These are phyloP conservation scores for Nicotiana tabacum DNA, from an alignment of 257 asterid species.

Conservation along the genomic window DNA sequence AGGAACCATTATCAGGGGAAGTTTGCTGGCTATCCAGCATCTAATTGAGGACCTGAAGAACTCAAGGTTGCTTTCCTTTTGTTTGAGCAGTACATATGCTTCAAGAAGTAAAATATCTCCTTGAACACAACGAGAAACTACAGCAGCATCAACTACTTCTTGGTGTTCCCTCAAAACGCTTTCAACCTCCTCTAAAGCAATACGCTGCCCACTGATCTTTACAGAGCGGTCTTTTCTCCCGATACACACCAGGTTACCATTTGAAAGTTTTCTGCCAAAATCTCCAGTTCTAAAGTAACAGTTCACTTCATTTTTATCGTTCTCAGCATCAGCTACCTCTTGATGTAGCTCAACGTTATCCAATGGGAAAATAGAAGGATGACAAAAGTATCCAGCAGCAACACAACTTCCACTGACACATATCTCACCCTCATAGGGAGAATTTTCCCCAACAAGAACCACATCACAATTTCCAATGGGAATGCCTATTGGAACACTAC, in stretches of 20 bases:
- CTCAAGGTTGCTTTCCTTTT: conserved; percentile 34
- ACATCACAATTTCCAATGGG: conserved; percentile 68
- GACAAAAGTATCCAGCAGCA: conserved; percentile 69
- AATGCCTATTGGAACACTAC: conserved; percentile 74
- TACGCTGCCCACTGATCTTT: conserved; percentile 80
- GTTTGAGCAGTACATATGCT: conserved; percentile 58
- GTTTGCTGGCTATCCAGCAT: conserved; percentile 57
- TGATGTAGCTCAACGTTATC: conserved; percentile 26
- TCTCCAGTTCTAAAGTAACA: conserved; percentile 77
- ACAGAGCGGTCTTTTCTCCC: conserved; percentile 85
- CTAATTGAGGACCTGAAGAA: conserved; percentile 43
- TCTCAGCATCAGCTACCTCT: conserved; percentile 11
- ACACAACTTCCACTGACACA: conserved; percentile 70
- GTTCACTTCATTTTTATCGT: conserved; percentile 18
- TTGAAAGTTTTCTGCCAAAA: conserved; percentile 66
- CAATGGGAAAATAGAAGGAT: conserved; percentile 56
- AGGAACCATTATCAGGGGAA: conserved; percentile 72
- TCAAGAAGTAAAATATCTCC: conserved; percentile 56
- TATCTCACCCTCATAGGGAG: conserved; percentile 70
- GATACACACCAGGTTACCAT: conserved; percentile 74
- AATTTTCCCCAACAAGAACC: conserved; percentile 62
- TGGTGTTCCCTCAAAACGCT: conserved; percentile 55
- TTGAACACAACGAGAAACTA: conserved; percentile 46
- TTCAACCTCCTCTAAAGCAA: conserved; percentile 88
- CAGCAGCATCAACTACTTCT: conserved; percentile 74